Evolutionary conservation across 768 basidiomycete species (phyloP), one percentile per base, ranked within the genome.

Genomic region (Fibroporia radiculosa): DNA sequence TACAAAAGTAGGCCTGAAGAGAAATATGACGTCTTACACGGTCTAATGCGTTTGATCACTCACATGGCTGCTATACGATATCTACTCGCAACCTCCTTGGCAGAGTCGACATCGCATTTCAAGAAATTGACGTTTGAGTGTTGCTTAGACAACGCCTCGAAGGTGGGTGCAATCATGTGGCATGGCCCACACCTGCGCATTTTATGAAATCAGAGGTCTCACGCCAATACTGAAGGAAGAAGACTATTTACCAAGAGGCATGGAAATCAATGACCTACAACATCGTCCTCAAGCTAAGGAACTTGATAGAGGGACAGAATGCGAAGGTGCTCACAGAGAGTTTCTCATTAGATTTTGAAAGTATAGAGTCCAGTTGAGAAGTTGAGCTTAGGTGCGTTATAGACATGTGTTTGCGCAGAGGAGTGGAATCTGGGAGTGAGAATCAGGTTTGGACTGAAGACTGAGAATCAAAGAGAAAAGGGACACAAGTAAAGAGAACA

Each of bases 261-360:
- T 89, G 84, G 57, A 91, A 91, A 64, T 91, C 88, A 48, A 91
- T 86, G 48, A 91, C 81, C 85, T 87, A 38, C 19, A 24, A 18
- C 32, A 38, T 32, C 33, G 29, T 49, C 35, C 27, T 25, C 20
- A 26, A 34, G 51, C 39, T 26, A 24, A 10, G 36, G 43, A 29
- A 32, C 35, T 32, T 37, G 20, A 42, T 10, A 2, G 24, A 29
- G 16, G 5, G 32, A 40, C 31, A 24, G 4, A 19, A 38, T 19
- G 7, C 20, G 44, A 24, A 25, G 36, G 10, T 0, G 47, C 70
- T 56, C 44, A 87, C 86, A 19, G 83, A 74, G 23, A 88, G 59
- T 57, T 85, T 87, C 42, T 75, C 71, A 47, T 72, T 72, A 3
- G 76, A 75, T 54, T 74, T 72, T 6, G 71, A 69, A 22, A 89